A percentile compares a stretch with the other conserved stretches of the same genome.
These are phyloP conservation scores for Novymonas esmeraldas DNA, from an alignment of 208 protist species.

Conservation along the genomic window DNA sequence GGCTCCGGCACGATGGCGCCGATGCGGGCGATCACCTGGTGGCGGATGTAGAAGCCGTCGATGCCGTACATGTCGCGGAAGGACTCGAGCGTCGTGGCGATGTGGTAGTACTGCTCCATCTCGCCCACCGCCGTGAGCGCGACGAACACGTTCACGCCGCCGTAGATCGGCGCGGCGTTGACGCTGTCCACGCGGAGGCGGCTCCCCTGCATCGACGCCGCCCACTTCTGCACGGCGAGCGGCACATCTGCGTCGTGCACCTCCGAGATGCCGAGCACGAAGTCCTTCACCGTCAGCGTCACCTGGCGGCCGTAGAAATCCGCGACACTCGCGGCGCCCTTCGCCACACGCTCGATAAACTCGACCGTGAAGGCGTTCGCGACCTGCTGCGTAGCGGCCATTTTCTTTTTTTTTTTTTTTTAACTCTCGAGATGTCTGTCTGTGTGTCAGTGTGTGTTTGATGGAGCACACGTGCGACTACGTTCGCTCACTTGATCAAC, in stretches of 20 bases:
- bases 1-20: conserved; percentile 47
- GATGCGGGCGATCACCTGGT: conserved; percentile 78
- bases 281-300: conserved; percentile 83
- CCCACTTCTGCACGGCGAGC: conserved; percentile 57
- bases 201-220: conserved; percentile 58
- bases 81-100: conserved; percentile 73
- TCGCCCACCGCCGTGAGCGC: conserved; percentile 52
- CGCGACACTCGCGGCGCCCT: conserved; percentile 54
- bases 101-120: conserved; percentile 81
- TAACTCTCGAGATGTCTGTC: background rate
- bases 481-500: too few relatives aligned
- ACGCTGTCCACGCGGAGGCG: conserved; percentile 75
- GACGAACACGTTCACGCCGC: conserved; percentile 76
- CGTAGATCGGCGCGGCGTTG: conserved; percentile 60
- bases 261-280: conserved; percentile 73
- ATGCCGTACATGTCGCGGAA: conserved; percentile 51
- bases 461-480: too few relatives aligned
- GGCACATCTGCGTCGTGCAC: conserved; percentile 44
- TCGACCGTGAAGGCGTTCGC: conserved; percentile 80
- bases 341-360: conserved; percentile 85
- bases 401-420: conserved; percentile 16
- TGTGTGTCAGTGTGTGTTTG: conserved; percentile 9
- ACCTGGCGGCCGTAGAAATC: conserved; percentile 68
- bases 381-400: conserved; percentile 68
- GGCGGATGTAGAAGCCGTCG: conserved; percentile 80